Conservation (phyloP, 129 eudicot genomes). For the Smallanthus sonchifolius region DNA sequence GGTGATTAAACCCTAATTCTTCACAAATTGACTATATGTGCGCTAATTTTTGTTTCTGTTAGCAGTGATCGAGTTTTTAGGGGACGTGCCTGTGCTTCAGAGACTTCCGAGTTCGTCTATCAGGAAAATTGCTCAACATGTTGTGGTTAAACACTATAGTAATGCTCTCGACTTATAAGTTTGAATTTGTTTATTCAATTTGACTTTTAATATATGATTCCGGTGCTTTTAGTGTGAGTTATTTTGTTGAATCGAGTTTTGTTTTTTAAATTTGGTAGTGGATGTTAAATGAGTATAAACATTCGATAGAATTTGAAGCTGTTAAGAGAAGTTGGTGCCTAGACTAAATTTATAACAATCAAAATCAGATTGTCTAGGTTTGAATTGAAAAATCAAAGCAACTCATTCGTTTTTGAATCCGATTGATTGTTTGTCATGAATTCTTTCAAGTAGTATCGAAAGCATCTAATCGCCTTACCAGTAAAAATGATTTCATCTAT, state of each 20-base stretch:
- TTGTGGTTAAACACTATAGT: constrained; percentile 36
- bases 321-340: not conserved
- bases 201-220: not conserved
- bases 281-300: not conserved
- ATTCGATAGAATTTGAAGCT: not conserved
- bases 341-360: not conserved
- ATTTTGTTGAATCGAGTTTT: not conserved
- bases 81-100: constrained; percentile 56
- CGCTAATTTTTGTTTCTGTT: constrained; percentile 1
- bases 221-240: not conserved
- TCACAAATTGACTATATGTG: not conserved
- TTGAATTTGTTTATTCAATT: not conserved
- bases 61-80: constrained; percentile 50
- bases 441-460: not conserved
- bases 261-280: not conserved
- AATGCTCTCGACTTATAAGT: not conserved
- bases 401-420: not conserved
- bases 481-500: too few relatives aligned
- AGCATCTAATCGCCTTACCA: not conserved
- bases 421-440: not conserved
- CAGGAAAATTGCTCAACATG: constrained; percentile 33
- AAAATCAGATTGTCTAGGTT: not conserved
- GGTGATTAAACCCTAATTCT: constrained; percentile 18
- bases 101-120: constrained; percentile 55
- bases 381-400: not conserved